Conservation (phyloP, 2,329 filamentous ascomycete genomes). For the Rhynchosporium secalis region DNA sequence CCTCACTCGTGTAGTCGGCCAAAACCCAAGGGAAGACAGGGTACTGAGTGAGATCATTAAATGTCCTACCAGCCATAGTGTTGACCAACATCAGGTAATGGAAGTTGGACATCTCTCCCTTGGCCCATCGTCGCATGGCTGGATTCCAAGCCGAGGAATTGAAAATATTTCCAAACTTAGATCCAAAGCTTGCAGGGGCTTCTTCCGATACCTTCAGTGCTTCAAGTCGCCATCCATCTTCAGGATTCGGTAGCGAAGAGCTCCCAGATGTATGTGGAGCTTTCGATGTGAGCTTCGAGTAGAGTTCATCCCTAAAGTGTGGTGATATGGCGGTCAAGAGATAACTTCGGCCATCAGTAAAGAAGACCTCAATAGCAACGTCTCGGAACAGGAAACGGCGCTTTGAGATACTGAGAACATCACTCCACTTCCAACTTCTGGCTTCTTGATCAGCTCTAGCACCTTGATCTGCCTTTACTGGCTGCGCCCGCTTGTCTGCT, state of each 20-base stretch:
- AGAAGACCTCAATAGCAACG: slow-evolving; percentile 96
- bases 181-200: slow-evolving; percentile 66
- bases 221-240: slow-evolving; percentile 91
- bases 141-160: slow-evolving; percentile 79
- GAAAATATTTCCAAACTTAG: slow-evolving; percentile 90
- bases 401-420: slow-evolving; percentile 94
- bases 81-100: slow-evolving; percentile 99
- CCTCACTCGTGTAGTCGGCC: slow-evolving; percentile 92
- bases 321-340: slow-evolving; percentile 81
- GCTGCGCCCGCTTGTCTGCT: slow-evolving; percentile 60
- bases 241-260: slow-evolving; percentile 70
- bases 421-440: slow-evolving; percentile 89
- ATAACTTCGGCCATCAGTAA: slow-evolving; percentile 94
- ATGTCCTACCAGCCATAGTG: slow-evolving; percentile 93
- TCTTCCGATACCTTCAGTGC: slow-evolving; percentile 70
- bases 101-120: slow-evolving; percentile 96
- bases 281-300: slow-evolving; percentile 71
- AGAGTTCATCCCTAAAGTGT: slow-evolving; percentile 74
- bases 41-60: slow-evolving; percentile 97
- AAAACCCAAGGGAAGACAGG: slow-evolving; percentile 97
- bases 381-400: slow-evolving; percentile 92
- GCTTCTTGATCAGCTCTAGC: slow-evolving; percentile 80
- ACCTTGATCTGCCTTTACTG: slow-evolving; percentile 67
- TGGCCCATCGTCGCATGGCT: slow-evolving; percentile 85
- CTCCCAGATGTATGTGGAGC: slow-evolving; percentile 77